Percentiles rank a stretch among this genome's conserved stretches.
These are phyloP conservation scores for Corymbia maculata DNA, from an alignment of 345 rosid genomes.

Conservation along the genomic window DNA sequence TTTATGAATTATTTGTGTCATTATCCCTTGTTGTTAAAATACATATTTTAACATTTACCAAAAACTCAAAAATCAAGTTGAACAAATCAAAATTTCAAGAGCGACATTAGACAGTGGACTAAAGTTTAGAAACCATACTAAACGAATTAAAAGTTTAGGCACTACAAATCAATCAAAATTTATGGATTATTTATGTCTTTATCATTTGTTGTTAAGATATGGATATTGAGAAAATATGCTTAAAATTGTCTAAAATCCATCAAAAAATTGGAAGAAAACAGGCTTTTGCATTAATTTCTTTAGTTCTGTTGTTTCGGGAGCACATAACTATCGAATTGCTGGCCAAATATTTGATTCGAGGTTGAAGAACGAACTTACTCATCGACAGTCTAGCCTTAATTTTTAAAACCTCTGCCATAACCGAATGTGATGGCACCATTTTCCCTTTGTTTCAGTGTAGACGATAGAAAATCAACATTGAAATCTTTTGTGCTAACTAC, in stretches of 20 bases:
- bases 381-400: neutral
- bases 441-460: neutral
- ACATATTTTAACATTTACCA: no score
- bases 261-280: neutral
- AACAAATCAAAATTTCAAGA: no score
- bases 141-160: no score
- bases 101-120: no score
- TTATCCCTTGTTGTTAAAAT: neutral
- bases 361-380: neutral
- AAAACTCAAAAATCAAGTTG: rapidly evolving
- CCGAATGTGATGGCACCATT: neutral
- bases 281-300: neutral
- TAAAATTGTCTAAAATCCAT: neutral
- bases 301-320: neutral
- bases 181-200: neutral
- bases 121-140: no score
- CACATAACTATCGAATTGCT: neutral
- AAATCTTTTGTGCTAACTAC: neutral
- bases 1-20: neutral
- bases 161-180: rapidly evolving
- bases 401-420: neutral
- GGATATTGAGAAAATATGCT: rapidly evolving
- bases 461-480: no score
- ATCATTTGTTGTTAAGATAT: neutral
- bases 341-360: neutral